Conservation (phyloP, 1,139 yeast genomes). For the Saccharomyces pastorianus region DNA sequence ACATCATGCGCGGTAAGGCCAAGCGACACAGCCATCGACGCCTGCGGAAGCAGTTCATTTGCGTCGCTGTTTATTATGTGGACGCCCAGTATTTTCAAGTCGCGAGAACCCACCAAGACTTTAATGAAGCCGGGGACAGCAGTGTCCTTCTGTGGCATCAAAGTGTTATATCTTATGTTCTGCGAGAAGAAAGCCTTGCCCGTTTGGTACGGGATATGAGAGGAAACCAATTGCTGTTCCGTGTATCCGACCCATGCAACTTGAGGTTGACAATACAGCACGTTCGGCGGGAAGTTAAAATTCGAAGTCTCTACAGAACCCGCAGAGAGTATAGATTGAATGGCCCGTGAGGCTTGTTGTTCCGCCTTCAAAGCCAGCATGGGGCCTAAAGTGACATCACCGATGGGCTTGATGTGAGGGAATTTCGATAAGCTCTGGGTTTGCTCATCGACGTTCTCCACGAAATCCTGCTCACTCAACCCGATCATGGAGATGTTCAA, state of each 20-base stretch:
- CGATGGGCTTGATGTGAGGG: background rate
- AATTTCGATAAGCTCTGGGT: background rate
- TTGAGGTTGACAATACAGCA: background rate
- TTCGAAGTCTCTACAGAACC: background rate
- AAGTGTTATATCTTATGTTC: background rate
- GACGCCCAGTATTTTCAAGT: background rate
- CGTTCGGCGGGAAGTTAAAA: background rate
- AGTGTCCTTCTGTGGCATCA: background rate
- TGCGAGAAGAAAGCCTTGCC: background rate
- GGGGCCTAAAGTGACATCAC: background rate
- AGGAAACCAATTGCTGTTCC: background rate
- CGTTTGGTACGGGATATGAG: background rate
- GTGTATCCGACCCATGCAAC: background rate
- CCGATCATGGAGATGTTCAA: background rate
- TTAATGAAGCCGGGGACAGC: background rate
- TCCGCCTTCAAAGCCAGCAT: background rate
- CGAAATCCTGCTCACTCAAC: background rate
- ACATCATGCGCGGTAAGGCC: background rate
- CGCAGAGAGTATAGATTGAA: background rate
- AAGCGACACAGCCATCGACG: background rate
- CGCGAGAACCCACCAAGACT: background rate
- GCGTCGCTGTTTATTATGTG: background rate
- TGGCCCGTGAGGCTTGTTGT: background rate
- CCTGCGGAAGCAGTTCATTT: background rate
- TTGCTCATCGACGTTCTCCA: background rate